phyloP scores from a whole-genome alignment of 2,329 filamentous ascomycete genomes.

The Nakataea oryzae region DNA sequence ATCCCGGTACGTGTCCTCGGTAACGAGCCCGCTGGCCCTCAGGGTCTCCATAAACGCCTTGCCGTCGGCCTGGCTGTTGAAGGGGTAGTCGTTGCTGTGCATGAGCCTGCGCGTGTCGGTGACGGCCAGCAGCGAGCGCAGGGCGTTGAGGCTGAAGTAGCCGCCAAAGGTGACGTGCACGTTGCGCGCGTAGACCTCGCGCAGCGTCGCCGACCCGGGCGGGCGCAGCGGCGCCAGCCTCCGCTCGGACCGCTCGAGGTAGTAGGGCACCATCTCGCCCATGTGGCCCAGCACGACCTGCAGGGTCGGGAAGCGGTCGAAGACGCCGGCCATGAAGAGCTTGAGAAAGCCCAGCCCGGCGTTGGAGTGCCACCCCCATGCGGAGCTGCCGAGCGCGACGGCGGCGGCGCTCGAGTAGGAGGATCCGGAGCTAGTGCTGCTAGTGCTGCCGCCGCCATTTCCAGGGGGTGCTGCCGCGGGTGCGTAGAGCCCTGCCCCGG shows the following conservation, averaged over 20 bases:
- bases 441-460: background rate
- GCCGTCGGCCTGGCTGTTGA: slow-evolving; percentile 36
- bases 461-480: slow-evolving; percentile 10
- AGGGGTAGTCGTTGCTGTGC: slow-evolving; percentile 49
- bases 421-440: no score
- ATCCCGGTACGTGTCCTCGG: slow-evolving; percentile 32
- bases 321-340: slow-evolving; percentile 41
- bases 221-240: slow-evolving; percentile 9
- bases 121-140: slow-evolving; percentile 31
- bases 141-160: slow-evolving; percentile 35
- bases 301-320: slow-evolving; percentile 40
- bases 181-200: slow-evolving; percentile 41
- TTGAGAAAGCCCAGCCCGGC: slow-evolving; percentile 35
- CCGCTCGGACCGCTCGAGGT: slow-evolving; percentile 32
- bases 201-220: slow-evolving; percentile 10
- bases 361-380: slow-evolving; percentile 40
- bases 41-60: slow-evolving; percentile 35
- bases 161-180: slow-evolving; percentile 48
- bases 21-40: slow-evolving; percentile 35
- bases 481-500: slow-evolving; percentile 19
- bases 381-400: slow-evolving; percentile 24
- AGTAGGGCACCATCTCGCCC: slow-evolving; percentile 42
- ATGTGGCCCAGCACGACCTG: slow-evolving; percentile 45
- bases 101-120: slow-evolving; percentile 38
- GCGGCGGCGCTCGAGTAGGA: slow-evolving; percentile 12